A percentile compares a stretch with the other conserved stretches of the same genome.
Conservation (phyloP, 768 basidiomycete genomes). For the Suillus brevipes region DNA sequence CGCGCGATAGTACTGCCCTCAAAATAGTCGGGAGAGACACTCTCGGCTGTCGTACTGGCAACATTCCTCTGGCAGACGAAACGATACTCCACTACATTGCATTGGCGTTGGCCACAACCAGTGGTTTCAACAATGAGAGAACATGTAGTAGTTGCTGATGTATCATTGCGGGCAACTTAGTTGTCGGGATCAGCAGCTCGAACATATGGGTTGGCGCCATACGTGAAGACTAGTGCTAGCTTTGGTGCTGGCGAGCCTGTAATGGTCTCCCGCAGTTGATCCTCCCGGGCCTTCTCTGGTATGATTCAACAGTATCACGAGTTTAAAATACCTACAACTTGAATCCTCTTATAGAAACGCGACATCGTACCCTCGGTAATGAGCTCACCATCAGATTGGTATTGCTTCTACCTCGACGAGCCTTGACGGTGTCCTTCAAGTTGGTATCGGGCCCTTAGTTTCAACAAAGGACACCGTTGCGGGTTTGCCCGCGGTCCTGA, state of each 20-base stretch:
- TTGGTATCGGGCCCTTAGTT: neutral
- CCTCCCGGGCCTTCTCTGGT: constrained; percentile 61
- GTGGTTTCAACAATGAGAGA: constrained; percentile 29
- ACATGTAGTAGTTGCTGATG: neutral
- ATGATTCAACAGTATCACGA: neutral
- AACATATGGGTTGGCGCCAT: constrained; percentile 73
- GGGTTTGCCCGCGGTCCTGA: constrained; percentile 14
- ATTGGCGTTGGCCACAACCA: constrained; percentile 57
- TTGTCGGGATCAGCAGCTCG: constrained; percentile 63
- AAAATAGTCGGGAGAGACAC: neutral
- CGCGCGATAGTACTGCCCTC: too few relatives aligned
- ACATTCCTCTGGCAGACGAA: constrained; percentile 43
- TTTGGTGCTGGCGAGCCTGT: constrained; percentile 45
- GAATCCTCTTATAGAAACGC: constrained; percentile 27
- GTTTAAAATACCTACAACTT: neutral
- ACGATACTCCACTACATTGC: constrained; percentile 35
- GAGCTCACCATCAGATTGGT: neutral
- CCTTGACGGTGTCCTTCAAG: neutral
- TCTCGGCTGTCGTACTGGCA: constrained; percentile 21
- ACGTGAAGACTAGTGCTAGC: constrained; percentile 51
- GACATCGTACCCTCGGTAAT: constrained; percentile 36
- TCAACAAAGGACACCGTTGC: neutral
- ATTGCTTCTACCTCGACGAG: neutral
- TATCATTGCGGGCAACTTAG: constrained; percentile 43
- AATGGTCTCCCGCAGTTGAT: constrained; percentile 60